A percentile compares a stretch with the other conserved stretches of the same genome.
phyloP scores from a whole-genome alignment of 805 yeast species.

The Myxozyma kluyveri region DNA sequence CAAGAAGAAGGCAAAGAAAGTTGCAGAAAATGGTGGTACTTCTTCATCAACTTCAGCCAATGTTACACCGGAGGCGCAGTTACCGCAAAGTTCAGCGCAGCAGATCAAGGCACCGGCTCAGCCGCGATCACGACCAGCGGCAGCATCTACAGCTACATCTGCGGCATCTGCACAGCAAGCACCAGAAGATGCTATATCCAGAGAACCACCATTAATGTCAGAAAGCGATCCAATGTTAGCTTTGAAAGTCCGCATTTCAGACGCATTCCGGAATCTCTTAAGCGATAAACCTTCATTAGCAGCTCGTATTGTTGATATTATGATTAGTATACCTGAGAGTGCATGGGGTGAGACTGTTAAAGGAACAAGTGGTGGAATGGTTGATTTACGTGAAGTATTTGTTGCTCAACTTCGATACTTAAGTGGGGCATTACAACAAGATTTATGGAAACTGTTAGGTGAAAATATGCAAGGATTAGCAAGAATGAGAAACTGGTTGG shows the following conservation, averaged over 20 bases:
- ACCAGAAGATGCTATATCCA: no score
- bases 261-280: conserved; percentile 14
- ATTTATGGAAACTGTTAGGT: conserved; percentile 24
- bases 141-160: background rate
- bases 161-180: conserved; percentile 6
- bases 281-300: conserved; percentile 19
- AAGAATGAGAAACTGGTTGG: conserved; percentile 31
- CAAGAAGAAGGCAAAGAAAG: conserved; percentile 3
- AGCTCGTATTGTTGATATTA: conserved; percentile 22
- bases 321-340: conserved; percentile 30
- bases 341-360: conserved; percentile 16
- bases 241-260: conserved; percentile 25
- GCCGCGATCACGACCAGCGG: no score
- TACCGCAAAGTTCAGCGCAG: no score
- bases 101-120: no score
- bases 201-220: conserved; percentile 22
- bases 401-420: conserved; percentile 11
- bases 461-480: conserved; percentile 26
- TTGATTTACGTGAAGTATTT: conserved; percentile 29
- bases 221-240: conserved; percentile 28
- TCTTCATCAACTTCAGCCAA: no score
- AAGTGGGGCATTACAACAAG: conserved; percentile 10
- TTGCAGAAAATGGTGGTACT: no score
- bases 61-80: no score
- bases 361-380: background rate